A percentile compares a stretch with the other conserved stretches of the same genome.
Evolutionary conservation across 305 asterid genomes (phyloP).

Genomic region (Rubia tinctorum): DNA sequence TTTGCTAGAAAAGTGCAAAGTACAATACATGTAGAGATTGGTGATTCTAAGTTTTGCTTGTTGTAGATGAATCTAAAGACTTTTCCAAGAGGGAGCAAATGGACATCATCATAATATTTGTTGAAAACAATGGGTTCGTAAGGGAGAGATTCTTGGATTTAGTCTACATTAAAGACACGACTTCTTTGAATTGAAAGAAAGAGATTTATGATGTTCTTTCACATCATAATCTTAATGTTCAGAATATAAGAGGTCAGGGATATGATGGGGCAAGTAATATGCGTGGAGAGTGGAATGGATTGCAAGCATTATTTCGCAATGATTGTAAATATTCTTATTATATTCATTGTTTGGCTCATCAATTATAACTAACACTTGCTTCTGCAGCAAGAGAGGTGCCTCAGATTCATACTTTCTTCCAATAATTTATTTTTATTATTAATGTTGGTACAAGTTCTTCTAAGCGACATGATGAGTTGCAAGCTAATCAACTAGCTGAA

Average conservation of each 20-base stretch:
- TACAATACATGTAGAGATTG: too few species aligned
- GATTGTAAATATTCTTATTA: conserved; percentile 1
- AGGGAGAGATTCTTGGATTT: conserved; percentile 1
- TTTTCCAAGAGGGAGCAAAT: background rate
- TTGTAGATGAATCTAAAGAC: background rate
- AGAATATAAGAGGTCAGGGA: background rate
- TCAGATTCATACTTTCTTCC: background rate
- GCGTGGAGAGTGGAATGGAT: background rate
- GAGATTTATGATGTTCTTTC: background rate
- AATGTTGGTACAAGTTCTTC: background rate
- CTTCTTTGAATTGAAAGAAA: background rate
- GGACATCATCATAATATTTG: background rate
- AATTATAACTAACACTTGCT: background rate
- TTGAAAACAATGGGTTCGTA: background rate
- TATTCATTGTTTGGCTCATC: conserved; percentile 7
- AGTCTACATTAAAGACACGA: background rate
- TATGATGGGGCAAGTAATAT: conserved; percentile 10
- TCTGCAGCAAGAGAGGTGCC: background rate
- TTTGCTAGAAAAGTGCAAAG: too few species aligned
- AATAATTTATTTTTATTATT: background rate
- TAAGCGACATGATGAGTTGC: background rate
- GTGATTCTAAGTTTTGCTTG: background rate
- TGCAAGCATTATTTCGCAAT: background rate
- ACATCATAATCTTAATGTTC: background rate
- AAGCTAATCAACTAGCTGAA: background rate